A percentile compares a stretch with the other conserved stretches of the same genome.
Conservation (phyloP, 495 filamentous ascomycete genomes). For the Elasticomyces elasticus region DNA sequence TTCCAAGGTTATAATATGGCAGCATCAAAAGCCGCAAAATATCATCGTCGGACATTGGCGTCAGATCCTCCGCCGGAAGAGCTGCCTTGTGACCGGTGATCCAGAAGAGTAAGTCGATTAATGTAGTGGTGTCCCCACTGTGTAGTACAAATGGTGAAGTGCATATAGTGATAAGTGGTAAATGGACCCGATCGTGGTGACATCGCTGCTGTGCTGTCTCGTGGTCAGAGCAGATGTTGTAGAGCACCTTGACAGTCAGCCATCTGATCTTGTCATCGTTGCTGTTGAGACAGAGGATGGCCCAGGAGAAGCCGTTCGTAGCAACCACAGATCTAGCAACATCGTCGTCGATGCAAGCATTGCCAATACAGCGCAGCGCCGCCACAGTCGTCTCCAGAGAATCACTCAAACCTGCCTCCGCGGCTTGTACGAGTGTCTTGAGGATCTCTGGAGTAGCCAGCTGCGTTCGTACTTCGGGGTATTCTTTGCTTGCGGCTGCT, state of each 20-base stretch:
- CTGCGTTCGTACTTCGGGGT: neutral
- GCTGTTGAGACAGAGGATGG: neutral
- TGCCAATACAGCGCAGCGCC: conserved; percentile 19
- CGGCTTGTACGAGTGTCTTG: neutral
- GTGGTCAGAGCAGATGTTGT: conserved; percentile 19
- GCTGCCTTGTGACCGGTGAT: neutral
- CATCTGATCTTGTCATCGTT: neutral
- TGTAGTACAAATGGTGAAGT: neutral
- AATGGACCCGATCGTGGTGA: conserved; percentile 2
- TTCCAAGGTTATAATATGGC: neutral
- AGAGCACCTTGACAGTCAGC: conserved; percentile 12
- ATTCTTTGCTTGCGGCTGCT: neutral
- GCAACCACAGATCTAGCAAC: conserved; percentile 1
- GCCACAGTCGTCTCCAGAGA: neutral
- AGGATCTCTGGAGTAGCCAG: conserved; percentile 2
- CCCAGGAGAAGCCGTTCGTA: conserved; percentile 8
- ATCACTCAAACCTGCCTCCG: conserved; percentile 3
- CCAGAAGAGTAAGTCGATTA: conserved; percentile 16
- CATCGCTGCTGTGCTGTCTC: conserved; percentile 10
- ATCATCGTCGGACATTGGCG: neutral
- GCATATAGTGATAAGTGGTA: conserved; percentile 1
- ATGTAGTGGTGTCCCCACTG: neutral
- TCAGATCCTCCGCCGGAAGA: neutral
- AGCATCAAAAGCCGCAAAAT: neutral
- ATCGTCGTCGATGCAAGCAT: conserved; percentile 20